Percentiles rank a stretch among this genome's conserved stretches.
Conservation (phyloP, 371 early-diverging fungal genomes). For the Mucor plumbeus region DNA sequence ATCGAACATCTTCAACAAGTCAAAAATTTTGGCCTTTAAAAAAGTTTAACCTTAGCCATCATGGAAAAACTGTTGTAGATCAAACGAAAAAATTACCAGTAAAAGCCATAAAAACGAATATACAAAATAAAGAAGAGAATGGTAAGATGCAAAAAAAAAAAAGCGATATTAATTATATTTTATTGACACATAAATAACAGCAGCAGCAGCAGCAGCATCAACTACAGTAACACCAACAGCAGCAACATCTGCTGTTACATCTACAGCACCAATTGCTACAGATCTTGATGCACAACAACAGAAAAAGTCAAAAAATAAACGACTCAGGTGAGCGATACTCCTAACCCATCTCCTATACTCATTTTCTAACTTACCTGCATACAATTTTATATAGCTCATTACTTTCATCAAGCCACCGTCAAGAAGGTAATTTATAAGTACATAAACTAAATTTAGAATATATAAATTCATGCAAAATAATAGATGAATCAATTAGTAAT, state of each 20-base stretch:
- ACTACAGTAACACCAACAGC: background rate
- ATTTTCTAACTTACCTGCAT: slow-evolving; percentile 29
- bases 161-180: background rate
- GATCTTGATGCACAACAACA: slow-evolving; percentile 11
- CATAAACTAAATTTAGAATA: background rate
- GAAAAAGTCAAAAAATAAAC: slow-evolving; percentile 29
- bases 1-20: slow-evolving; percentile 23
- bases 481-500: background rate
- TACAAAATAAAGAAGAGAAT: background rate
- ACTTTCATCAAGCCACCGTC: slow-evolving; percentile 27
- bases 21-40: slow-evolving; percentile 37
- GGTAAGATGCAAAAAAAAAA: background rate
- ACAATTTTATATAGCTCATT: slow-evolving; percentile 19
- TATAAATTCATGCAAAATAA: background rate
- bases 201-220: background rate
- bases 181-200: background rate
- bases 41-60: slow-evolving; percentile 24
- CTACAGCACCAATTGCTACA: background rate
- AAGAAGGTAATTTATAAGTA: slow-evolving; percentile 15
- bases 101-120: background rate
- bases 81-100: background rate
- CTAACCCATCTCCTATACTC: slow-evolving; percentile 14
- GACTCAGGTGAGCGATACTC: slow-evolving; percentile 20
- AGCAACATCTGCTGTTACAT: background rate
- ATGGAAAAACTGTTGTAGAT: slow-evolving; percentile 10